phyloP scores from a whole-genome alignment of 1,284 basidiomycete genomes.

The Vanrija sp. region DNA sequence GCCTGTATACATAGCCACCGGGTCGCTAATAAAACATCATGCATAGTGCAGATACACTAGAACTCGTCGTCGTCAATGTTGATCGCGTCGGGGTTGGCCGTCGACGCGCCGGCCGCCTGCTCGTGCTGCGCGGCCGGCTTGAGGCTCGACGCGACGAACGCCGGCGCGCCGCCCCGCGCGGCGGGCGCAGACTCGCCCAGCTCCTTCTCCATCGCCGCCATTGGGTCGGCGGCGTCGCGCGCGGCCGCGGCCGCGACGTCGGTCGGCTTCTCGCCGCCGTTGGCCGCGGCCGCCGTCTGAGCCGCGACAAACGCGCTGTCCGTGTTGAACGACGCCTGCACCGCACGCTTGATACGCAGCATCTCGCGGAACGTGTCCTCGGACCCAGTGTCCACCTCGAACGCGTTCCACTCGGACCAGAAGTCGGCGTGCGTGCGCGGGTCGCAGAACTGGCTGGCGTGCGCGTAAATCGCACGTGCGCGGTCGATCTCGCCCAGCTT shows the following conservation, averaged over 20 bases:
- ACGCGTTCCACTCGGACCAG: slow-evolving; percentile 95
- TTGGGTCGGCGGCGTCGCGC: slow-evolving; percentile 55
- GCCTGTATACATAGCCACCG: slow-evolving; percentile 2
- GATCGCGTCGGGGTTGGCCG: slow-evolving; percentile 48
- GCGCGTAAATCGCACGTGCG: slow-evolving; percentile 91
- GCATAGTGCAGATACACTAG: slow-evolving; percentile 15
- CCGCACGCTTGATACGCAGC: slow-evolving; percentile 94
- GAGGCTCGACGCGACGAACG: slow-evolving; percentile 62
- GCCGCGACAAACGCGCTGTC: slow-evolving; percentile 80
- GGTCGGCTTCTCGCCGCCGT: slow-evolving; percentile 38
- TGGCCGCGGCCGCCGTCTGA: slow-evolving; percentile 65
- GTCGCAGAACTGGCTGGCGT: slow-evolving; percentile 98
- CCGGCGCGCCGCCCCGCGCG: slow-evolving; percentile 50
- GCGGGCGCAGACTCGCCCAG: slow-evolving; percentile 60
- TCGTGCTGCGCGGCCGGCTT: slow-evolving; percentile 28
- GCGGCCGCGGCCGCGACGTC: slow-evolving; percentile 35
- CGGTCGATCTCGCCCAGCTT: slow-evolving; percentile 99
- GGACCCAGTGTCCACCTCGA: slow-evolving; percentile 93
- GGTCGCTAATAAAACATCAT: background rate
- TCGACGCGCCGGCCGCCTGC: slow-evolving; percentile 17
- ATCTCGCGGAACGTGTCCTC: slow-evolving; percentile 99
- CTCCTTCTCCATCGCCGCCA: slow-evolving; percentile 55
- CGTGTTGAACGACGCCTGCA: slow-evolving; percentile 98
- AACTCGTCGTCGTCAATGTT: slow-evolving; percentile 46
- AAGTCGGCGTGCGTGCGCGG: slow-evolving; percentile 83